Evolutionary conservation across 352 stramenopile genomes (phyloP).

Genomic region (Globisporangium irregulare): DNA sequence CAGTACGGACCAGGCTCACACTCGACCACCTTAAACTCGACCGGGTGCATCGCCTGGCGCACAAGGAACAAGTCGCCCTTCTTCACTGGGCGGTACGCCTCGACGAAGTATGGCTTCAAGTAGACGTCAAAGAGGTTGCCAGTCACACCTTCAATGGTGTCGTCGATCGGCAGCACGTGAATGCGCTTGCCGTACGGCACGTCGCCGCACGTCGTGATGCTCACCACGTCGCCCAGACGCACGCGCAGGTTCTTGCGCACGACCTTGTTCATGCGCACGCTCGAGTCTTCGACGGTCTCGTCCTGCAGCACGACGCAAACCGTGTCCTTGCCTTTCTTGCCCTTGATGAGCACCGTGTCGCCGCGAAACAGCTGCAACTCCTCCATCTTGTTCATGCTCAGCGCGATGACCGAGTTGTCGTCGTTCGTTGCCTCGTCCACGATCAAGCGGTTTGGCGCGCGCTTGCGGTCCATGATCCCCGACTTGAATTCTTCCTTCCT

Average conservation of each 20-base stretch:
- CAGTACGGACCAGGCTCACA: slow-evolving; percentile 97
- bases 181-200: slow-evolving; percentile 99
- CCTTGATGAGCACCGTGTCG: slow-evolving; percentile 99
- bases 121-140: slow-evolving; percentile 99
- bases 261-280: slow-evolving; percentile 99
- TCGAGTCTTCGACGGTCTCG: slow-evolving; percentile 96
- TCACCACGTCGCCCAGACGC: slow-evolving; percentile 97
- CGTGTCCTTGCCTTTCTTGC: slow-evolving; percentile 98
- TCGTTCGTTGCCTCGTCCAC: slow-evolving; percentile 98
- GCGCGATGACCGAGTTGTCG: slow-evolving; percentile 96
- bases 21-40: slow-evolving; percentile 99
- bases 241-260: slow-evolving; percentile 99
- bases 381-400: slow-evolving; percentile 96
- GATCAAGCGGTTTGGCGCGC: slow-evolving; percentile 97
- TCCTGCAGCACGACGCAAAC: slow-evolving; percentile 98
- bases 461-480: slow-evolving; percentile 91
- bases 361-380: slow-evolving; percentile 98
- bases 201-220: slow-evolving; percentile 95
- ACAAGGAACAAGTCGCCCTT: slow-evolving; percentile 99
- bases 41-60: slow-evolving; percentile 97
- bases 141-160: slow-evolving; percentile 99
- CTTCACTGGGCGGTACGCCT: slow-evolving; percentile 98
- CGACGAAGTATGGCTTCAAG: slow-evolving; percentile 99
- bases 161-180: slow-evolving; percentile 98
- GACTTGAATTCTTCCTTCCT: slow-evolving; percentile 84